A percentile compares a stretch with the other conserved stretches of the same genome.
phyloP scores from a whole-genome alignment of 345 rosid genomes.

The Bruguiera gymnorhiza region DNA sequence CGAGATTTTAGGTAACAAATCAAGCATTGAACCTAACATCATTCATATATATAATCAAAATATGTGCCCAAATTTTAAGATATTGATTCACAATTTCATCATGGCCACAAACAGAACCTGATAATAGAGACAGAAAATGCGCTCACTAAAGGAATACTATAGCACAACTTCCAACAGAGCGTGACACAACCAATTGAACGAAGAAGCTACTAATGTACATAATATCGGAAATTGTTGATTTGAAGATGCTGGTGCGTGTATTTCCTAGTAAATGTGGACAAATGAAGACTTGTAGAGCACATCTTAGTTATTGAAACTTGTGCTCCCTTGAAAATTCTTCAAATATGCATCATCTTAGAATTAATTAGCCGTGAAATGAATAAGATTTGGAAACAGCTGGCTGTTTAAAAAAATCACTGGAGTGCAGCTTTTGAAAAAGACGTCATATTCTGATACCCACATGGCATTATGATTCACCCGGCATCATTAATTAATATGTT shows the following conservation, averaged over 20 bases:
- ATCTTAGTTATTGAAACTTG: background rate
- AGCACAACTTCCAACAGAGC: too few species aligned
- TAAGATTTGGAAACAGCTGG: background rate
- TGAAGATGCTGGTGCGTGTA: background rate
- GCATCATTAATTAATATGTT: too few species aligned
- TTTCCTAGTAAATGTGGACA: background rate
- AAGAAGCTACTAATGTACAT: background rate
- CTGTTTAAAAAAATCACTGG: background rate
- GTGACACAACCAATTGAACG: background rate
- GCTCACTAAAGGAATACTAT: too few species aligned
- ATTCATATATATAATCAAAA: too few species aligned
- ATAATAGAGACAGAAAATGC: too few species aligned
- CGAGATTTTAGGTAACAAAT: background rate
- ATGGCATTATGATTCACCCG: background rate
- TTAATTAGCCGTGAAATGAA: background rate
- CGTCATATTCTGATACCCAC: too few species aligned
- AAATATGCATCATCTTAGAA: background rate
- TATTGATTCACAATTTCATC: too few species aligned
- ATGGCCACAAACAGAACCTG: too few species aligned
- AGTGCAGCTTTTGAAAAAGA: too few species aligned
- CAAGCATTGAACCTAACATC: background rate
- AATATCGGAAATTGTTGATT: background rate
- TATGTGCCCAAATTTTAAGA: too few species aligned
- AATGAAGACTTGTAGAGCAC: too few species aligned
- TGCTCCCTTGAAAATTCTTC: background rate